Evolutionary conservation across 768 basidiomycete species (phyloP).

Genomic region (Tylopilus sp.): DNA sequence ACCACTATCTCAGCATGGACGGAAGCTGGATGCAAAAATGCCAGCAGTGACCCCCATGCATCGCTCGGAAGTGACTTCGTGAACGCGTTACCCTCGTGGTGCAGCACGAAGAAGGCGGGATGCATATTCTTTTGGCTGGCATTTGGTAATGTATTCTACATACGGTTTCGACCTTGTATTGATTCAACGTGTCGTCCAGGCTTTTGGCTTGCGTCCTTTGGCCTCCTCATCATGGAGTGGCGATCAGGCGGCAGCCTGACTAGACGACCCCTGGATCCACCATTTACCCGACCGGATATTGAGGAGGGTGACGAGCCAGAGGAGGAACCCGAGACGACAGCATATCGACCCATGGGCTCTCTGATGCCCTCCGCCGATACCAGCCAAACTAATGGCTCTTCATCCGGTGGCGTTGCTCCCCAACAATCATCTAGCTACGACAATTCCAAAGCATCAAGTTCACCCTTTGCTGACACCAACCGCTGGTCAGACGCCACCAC

Average conservation of each 20-base stretch:
- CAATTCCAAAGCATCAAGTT: constrained; percentile 21
- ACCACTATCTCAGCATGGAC: constrained; percentile 86
- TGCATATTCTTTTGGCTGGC: constrained; percentile 87
- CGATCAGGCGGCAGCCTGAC: constrained; percentile 64
- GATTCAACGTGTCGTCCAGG: constrained; percentile 37
- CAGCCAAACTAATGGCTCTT: constrained; percentile 18
- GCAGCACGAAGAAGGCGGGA: constrained; percentile 88
- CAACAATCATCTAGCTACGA: constrained; percentile 28
- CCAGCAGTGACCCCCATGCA: constrained; percentile 77
- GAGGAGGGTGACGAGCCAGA: constrained; percentile 51
- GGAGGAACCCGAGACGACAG: constrained; percentile 46
- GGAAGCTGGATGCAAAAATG: constrained; percentile 83
- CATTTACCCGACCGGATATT: constrained; percentile 63
- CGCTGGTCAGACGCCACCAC: constrained; percentile 40
- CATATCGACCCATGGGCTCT: constrained; percentile 45
- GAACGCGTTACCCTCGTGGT: constrained; percentile 74
- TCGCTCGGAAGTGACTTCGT: constrained; percentile 63
- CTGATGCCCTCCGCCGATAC: constrained; percentile 29
- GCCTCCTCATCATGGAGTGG: constrained; percentile 71
- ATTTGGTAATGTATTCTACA: constrained; percentile 48
- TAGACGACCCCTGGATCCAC: constrained; percentile 59
- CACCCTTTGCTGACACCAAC: constrained; percentile 53
- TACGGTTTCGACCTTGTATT: neutral
- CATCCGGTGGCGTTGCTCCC: constrained; percentile 6
- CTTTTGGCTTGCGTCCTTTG: constrained; percentile 72